A percentile compares a stretch with the other conserved stretches of the same genome.
These are phyloP conservation scores for Phaeotremella skinneri DNA, from an alignment of 768 basidiomycete genomes.

Conservation along the genomic window DNA sequence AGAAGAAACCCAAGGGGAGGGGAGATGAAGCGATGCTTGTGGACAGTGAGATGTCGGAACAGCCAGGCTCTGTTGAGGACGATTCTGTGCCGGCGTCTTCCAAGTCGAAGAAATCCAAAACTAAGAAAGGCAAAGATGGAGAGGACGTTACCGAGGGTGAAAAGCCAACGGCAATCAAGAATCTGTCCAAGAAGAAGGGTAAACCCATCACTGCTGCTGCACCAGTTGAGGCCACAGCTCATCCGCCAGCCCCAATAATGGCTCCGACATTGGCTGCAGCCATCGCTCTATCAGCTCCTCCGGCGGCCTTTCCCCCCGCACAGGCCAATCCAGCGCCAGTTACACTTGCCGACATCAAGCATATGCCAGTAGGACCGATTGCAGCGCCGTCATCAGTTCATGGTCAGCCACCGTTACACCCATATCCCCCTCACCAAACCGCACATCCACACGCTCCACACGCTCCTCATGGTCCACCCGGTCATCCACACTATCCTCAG, in stretches of 20 bases:
- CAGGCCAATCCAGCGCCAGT: neutral
- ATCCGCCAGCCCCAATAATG: conserved; percentile 2
- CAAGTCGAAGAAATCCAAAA: conserved; percentile 16
- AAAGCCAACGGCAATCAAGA: conserved; percentile 13
- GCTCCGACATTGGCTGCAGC: conserved; percentile 14
- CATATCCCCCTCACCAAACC: neutral
- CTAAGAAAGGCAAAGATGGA: neutral
- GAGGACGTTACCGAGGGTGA: conserved; percentile 7
- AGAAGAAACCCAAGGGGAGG: conserved; percentile 1
- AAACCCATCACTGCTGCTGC: conserved; percentile 9
- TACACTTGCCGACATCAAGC: conserved; percentile 3
- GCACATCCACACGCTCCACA: conserved; percentile 1
- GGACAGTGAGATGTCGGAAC: neutral
- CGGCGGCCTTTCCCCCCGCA: neutral
- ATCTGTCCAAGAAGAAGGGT: conserved; percentile 32
- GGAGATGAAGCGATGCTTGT: neutral
- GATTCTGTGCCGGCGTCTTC: conserved; percentile 5
- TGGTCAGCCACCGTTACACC: conserved; percentile 1
- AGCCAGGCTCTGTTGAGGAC: neutral
- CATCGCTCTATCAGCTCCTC: conserved; percentile 3
- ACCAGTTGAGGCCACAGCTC: neutral
- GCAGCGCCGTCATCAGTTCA: neutral
- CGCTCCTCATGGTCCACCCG: neutral
- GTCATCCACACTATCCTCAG: conserved; percentile 7
- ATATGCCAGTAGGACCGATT: conserved; percentile 6